Conservation (phyloP, 2,329 filamentous ascomycete genomes). For the Plenodomus biglobosus region DNA sequence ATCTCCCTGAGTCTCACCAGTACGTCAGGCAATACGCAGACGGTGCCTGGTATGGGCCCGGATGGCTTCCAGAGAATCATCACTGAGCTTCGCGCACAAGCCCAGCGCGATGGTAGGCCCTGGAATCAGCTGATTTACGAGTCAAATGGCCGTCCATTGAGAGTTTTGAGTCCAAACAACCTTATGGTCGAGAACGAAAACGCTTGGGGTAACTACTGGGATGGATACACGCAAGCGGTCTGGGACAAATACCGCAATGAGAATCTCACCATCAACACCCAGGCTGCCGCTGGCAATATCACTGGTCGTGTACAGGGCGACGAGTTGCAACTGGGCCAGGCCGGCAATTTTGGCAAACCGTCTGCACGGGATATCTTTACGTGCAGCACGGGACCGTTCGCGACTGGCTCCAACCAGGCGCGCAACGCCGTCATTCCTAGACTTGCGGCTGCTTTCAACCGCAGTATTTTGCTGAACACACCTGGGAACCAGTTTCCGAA, state of each 20-base stretch:
- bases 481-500: slow-evolving; percentile 43
- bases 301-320: slow-evolving; percentile 51
- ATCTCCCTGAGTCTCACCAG: slow-evolving; percentile 49
- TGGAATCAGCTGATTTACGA: slow-evolving; percentile 64
- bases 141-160: slow-evolving; percentile 40
- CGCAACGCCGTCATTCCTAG: slow-evolving; percentile 67
- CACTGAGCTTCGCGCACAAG: slow-evolving; percentile 57
- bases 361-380: slow-evolving; percentile 64
- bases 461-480: slow-evolving; percentile 64
- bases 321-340: slow-evolving; percentile 46
- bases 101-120: slow-evolving; percentile 54
- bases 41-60: slow-evolving; percentile 59
- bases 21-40: slow-evolving; percentile 43
- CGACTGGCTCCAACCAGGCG: slow-evolving; percentile 45
- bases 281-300: slow-evolving; percentile 60
- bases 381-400: slow-evolving; percentile 66
- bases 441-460: slow-evolving; percentile 74
- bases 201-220: slow-evolving; percentile 56
- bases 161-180: slow-evolving; percentile 50
- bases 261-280: slow-evolving; percentile 64
- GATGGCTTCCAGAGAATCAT: slow-evolving; percentile 61
- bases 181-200: slow-evolving; percentile 49
- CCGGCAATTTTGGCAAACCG: slow-evolving; percentile 58
- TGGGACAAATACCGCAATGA: slow-evolving; percentile 52
- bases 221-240: slow-evolving; percentile 55